These are phyloP conservation scores for Tolypocladium paradoxum DNA, from an alignment of 2,329 filamentous ascomycete species.

Conservation along the genomic window DNA sequence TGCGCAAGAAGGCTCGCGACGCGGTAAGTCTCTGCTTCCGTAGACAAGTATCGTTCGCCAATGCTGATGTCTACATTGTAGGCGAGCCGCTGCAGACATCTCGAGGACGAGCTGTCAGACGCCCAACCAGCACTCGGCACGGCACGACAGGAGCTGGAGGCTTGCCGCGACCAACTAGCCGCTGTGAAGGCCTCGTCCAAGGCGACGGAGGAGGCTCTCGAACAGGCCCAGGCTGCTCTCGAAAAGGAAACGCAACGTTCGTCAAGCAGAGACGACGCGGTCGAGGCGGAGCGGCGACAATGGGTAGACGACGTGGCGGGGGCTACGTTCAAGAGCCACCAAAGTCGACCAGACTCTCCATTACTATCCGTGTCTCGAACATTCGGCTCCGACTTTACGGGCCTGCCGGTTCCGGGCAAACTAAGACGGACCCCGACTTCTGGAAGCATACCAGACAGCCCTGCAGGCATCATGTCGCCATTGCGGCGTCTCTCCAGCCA, in stretches of 20 bases:
- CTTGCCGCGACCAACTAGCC: conserved; percentile 48
- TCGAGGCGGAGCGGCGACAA: conserved; percentile 31
- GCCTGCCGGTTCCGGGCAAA: conserved; percentile 29
- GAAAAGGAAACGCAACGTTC: conserved; percentile 33
- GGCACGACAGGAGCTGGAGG: conserved; percentile 52
- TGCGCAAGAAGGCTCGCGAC: conserved; percentile 83
- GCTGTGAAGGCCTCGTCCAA: conserved; percentile 54
- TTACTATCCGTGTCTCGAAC: conserved; percentile 39
- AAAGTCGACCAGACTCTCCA: conserved; percentile 44
- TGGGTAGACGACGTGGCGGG: conserved; percentile 42
- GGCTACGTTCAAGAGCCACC: conserved; percentile 27
- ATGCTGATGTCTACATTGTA: conserved; percentile 18
- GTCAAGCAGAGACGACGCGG: conserved; percentile 18
- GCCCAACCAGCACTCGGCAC: conserved; percentile 52
- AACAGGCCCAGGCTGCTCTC: conserved; percentile 39
- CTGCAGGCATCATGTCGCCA: conserved; percentile 26
- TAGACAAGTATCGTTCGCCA: neutral
- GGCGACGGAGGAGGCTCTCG: conserved; percentile 53
- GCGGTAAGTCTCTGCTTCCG: conserved; percentile 43
- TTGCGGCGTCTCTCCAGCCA: conserved; percentile 41
- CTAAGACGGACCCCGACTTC: conserved; percentile 27
- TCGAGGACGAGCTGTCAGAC: conserved; percentile 77
- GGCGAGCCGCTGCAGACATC: conserved; percentile 51
- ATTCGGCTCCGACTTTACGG: conserved; percentile 43
- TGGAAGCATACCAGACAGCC: conserved; percentile 35